Percentiles rank a stretch among this genome's conserved stretches.
phyloP scores from a whole-genome alignment of 2,329 filamentous ascomycete genomes.

The Cercospora beticola region DNA sequence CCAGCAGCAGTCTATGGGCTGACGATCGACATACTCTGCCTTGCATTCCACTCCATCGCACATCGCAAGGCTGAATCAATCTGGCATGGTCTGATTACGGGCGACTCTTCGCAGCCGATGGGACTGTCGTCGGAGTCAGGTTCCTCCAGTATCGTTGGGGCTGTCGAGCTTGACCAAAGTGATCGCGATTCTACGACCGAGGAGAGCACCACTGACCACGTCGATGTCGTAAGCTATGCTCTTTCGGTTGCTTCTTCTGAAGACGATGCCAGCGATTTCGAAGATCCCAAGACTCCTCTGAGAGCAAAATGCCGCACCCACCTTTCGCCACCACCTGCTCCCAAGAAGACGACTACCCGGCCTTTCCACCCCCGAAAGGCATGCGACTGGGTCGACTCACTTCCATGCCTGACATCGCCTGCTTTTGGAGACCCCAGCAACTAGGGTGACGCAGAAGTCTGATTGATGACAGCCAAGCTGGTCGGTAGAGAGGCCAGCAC shows the following conservation, averaged over 20 bases:
- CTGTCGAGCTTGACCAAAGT: slow-evolving; percentile 3
- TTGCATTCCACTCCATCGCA: slow-evolving; percentile 31
- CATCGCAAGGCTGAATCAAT: slow-evolving; percentile 19
- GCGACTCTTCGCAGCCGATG: background rate
- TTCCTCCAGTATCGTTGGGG: background rate
- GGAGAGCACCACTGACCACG: background rate
- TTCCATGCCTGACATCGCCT: background rate
- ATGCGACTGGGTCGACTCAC: background rate
- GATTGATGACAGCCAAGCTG: background rate
- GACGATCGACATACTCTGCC: slow-evolving; percentile 28
- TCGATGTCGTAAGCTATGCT: background rate
- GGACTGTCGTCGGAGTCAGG: background rate
- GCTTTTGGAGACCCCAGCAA: background rate
- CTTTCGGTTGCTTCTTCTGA: background rate
- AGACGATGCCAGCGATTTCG: background rate
- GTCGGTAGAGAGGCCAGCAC: background rate
- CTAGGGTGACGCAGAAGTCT: background rate
- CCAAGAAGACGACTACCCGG: background rate
- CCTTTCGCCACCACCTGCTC: background rate
- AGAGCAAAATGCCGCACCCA: background rate
- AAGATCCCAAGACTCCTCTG: background rate
- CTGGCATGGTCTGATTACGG: slow-evolving; percentile 19
- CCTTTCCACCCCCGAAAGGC: background rate
- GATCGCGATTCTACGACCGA: background rate
- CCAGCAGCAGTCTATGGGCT: slow-evolving; percentile 26